Conservation (phyloP, 768 basidiomycete genomes). For the Nidula microcarpa region DNA sequence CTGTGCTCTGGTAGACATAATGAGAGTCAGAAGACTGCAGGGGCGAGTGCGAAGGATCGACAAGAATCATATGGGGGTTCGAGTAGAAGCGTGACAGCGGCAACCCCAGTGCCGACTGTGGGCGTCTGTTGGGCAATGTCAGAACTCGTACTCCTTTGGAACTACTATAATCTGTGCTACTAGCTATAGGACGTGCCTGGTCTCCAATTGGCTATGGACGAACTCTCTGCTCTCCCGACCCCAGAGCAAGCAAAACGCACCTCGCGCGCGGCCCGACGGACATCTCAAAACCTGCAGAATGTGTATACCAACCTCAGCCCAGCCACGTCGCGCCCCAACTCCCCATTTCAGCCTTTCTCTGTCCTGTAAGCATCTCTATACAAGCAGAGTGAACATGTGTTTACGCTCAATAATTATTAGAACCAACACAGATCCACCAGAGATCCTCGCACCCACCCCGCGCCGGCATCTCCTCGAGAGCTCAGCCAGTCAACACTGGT, state of each 20-base stretch:
- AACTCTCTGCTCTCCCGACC: conserved; percentile 35
- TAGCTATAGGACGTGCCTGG: too few relatives aligned
- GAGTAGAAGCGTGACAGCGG: too few relatives aligned
- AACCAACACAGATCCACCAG: not conserved
- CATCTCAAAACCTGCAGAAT: conserved; percentile 23
- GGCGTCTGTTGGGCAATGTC: too few relatives aligned
- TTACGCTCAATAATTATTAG: too few relatives aligned
- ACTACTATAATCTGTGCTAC: too few relatives aligned
- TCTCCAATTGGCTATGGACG: conserved; percentile 23
- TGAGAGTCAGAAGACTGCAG: too few relatives aligned
- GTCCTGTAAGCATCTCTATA: not conserved
- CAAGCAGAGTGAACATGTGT: not conserved
- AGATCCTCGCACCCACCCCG: conserved; percentile 64
- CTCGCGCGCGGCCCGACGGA: too few relatives aligned
- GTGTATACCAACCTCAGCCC: conserved; percentile 24
- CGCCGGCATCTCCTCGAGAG: conserved; percentile 61
- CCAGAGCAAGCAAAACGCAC: conserved; percentile 21
- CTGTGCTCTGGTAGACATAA: too few relatives aligned
- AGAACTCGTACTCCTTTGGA: too few relatives aligned
- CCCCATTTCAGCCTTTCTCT: conserved; percentile 1
- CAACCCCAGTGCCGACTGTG: too few relatives aligned
- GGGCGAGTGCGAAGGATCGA: too few relatives aligned
- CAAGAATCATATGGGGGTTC: too few relatives aligned
- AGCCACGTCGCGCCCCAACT: conserved; percentile 10
- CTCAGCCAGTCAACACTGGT: conserved; percentile 59